These are phyloP conservation scores for Laguncularia racemosa DNA, from an alignment of 345 rosid species.

Conservation along the genomic window DNA sequence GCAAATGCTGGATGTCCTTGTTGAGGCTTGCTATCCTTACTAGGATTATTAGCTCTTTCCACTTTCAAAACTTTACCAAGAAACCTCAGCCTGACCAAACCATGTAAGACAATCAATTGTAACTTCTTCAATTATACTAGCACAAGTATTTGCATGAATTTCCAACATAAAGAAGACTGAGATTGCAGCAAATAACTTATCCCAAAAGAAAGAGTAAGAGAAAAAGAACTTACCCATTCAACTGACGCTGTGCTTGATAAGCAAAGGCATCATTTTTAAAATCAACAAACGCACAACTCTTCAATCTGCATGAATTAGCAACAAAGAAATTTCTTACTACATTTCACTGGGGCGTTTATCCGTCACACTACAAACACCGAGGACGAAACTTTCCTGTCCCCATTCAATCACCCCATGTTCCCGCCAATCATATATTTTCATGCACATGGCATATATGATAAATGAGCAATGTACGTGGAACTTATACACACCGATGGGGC, in stretches of 20 bases:
- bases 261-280: conserved; percentile 66
- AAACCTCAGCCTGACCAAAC: conserved; percentile 64
- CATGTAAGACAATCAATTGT: conserved; percentile 10
- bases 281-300: conserved; percentile 85
- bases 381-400: too few species aligned
- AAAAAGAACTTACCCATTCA: conserved; percentile 56
- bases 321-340: not conserved
- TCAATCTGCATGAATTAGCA: conserved; percentile 37
- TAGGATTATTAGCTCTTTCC: conserved; percentile 59
- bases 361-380: too few species aligned
- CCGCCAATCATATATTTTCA: too few species aligned
- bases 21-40: conserved; percentile 33
- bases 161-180: too few species aligned
- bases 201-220: not conserved
- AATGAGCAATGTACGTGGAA: too few species aligned
- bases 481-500: too few species aligned
- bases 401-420: too few species aligned
- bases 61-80: conserved; percentile 82
- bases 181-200: not conserved
- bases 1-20: conserved; percentile 27
- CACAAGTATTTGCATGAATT: not conserved
- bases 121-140: conserved; percentile 4
- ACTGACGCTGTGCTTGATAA: conserved; percentile 70
- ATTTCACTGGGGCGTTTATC: too few species aligned
- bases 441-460: too few species aligned